These are phyloP conservation scores for Cytospora mali DNA, from an alignment of 2,329 filamentous ascomycete genomes.

Conservation along the genomic window DNA sequence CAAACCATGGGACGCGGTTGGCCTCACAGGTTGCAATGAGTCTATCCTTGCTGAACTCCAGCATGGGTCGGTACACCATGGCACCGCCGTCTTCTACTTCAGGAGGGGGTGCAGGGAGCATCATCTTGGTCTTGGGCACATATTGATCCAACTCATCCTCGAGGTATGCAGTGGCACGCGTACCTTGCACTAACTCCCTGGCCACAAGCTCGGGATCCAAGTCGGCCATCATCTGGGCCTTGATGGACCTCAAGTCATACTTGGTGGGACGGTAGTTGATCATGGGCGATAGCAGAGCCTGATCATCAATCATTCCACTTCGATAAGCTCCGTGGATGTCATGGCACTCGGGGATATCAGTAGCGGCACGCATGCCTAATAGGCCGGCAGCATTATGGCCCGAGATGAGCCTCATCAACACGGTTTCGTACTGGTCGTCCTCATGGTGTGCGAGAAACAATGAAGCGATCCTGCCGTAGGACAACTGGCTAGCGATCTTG, in stretches of 20 bases:
- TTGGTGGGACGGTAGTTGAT: slow-evolving; percentile 40
- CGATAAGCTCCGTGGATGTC: slow-evolving; percentile 72
- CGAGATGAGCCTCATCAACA: slow-evolving; percentile 74
- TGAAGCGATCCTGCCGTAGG: slow-evolving; percentile 51
- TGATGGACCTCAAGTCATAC: slow-evolving; percentile 33
- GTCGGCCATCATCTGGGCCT: slow-evolving; percentile 32
- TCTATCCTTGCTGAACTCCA: slow-evolving; percentile 70
- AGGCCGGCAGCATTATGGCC: slow-evolving; percentile 73
- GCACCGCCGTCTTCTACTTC: slow-evolving; percentile 67
- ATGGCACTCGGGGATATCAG: slow-evolving; percentile 81
- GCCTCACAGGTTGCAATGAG: slow-evolving; percentile 75
- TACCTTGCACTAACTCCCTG: slow-evolving; percentile 17
- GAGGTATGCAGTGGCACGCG: slow-evolving; percentile 26
- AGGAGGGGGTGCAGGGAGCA: slow-evolving; percentile 32
- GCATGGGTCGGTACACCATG: slow-evolving; percentile 67
- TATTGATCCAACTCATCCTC: slow-evolving; percentile 33
- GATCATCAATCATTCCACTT: slow-evolving; percentile 61
- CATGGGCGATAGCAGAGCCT: slow-evolving; percentile 39
- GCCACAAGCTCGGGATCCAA: slow-evolving; percentile 32
- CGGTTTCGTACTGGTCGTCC: slow-evolving; percentile 90
- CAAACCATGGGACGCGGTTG: slow-evolving; percentile 73
- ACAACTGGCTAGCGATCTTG: slow-evolving; percentile 65
- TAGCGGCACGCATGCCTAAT: slow-evolving; percentile 65
- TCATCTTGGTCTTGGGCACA: slow-evolving; percentile 21
- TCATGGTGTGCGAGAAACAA: slow-evolving; percentile 83